Evolutionary conservation across 768 basidiomycete species (phyloP).

Genomic region (Serendipita sp.): DNA sequence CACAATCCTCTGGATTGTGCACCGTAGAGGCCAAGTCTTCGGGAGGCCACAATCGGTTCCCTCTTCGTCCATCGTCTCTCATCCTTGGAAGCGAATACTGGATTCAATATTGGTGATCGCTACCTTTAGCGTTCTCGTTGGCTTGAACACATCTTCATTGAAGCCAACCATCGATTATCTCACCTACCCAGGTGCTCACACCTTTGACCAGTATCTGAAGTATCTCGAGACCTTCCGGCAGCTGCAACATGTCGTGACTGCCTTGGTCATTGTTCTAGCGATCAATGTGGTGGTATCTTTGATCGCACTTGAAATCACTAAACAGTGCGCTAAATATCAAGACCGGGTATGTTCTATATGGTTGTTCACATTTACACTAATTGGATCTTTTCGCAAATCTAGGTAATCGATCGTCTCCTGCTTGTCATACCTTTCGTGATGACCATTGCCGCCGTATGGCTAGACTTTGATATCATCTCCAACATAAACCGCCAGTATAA

Average conservation of each 20-base stretch:
- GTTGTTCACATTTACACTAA: no score
- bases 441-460: no score
- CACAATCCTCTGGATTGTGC: background rate
- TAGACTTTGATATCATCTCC: no score
- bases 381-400: no score
- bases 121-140: background rate
- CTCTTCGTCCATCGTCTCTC: background rate
- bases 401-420: no score
- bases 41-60: background rate
- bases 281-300: background rate
- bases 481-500: no score
- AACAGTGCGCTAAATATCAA: background rate
- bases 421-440: no score
- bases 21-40: background rate
- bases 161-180: background rate
- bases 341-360: background rate
- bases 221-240: background rate
- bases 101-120: background rate
- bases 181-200: background rate
- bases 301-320: background rate
- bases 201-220: background rate
- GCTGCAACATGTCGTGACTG: background rate
- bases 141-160: background rate
- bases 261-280: background rate
- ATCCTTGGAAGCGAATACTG: background rate